Conservation (phyloP, 352 stramenopile genomes). For the Phytophthora kernoviae region DNA sequence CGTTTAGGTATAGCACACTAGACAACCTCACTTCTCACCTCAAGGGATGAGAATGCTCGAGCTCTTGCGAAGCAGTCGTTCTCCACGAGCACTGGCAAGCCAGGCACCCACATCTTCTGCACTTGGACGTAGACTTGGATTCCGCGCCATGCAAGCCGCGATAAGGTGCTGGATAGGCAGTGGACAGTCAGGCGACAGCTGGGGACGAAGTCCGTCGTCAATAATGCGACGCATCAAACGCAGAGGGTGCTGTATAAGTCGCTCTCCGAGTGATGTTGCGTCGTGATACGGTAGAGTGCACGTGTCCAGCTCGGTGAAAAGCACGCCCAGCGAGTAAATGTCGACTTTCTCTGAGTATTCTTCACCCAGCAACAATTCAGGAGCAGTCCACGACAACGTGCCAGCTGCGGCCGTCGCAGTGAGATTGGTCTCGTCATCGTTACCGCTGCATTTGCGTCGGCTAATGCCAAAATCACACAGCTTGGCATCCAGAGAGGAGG, state of each 20-base stretch:
- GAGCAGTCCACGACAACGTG: conserved; percentile 70
- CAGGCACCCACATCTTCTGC: conserved; percentile 52
- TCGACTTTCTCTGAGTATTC: conserved; percentile 78
- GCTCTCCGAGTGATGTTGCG: conserved; percentile 37
- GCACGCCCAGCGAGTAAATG: conserved; percentile 81
- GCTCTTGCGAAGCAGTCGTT: conserved; percentile 43
- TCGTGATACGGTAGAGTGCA: conserved; percentile 74
- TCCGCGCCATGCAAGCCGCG: conserved; percentile 52
- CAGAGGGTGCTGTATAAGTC: conserved; percentile 56
- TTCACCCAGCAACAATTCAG: conserved; percentile 65
- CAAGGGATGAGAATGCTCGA: conserved; percentile 32
- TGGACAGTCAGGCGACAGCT: conserved; percentile 57
- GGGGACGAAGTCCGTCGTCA: conserved; percentile 59
- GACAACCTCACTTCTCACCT: too few species aligned
- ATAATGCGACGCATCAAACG: conserved; percentile 65
- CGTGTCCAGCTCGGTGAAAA: conserved; percentile 78
- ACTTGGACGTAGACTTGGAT: conserved; percentile 53
- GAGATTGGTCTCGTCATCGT: conserved; percentile 45
- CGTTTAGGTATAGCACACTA: conserved; percentile 5
- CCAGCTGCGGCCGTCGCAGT: conserved; percentile 54
- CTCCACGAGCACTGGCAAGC: conserved; percentile 38
- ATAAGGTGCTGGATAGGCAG: conserved; percentile 65
- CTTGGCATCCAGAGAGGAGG: conserved; percentile 52
- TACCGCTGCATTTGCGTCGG: conserved; percentile 52
- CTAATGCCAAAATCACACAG: conserved; percentile 63